A percentile compares a stretch with the other conserved stretches of the same genome.
Conservation (phyloP, 2,329 filamentous ascomycete genomes). For the Fusarium guadeloupense region DNA sequence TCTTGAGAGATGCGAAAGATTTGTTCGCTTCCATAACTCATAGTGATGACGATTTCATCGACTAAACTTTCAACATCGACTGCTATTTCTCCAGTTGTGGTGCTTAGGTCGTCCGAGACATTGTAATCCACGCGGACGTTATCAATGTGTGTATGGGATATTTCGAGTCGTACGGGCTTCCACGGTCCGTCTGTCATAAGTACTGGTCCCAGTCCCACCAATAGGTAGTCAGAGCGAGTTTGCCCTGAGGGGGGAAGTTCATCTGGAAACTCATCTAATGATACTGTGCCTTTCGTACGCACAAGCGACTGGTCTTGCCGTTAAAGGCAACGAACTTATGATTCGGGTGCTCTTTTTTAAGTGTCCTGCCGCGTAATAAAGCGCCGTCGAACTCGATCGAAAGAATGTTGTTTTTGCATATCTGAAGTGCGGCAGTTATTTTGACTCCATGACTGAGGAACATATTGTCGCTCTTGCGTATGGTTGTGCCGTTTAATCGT, state of each 20-base stretch:
- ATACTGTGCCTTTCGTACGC: slow-evolving; percentile 71
- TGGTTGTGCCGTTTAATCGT: background rate
- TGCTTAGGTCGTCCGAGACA: no score
- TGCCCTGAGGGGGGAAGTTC: background rate
- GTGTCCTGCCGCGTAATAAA: background rate
- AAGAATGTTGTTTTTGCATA: background rate
- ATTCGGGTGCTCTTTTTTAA: slow-evolving; percentile 1
- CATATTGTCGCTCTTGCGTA: slow-evolving; percentile 8
- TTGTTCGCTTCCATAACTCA: no score
- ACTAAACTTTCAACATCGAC: no score
- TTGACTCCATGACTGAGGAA: slow-evolving; percentile 4
- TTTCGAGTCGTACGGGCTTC: slow-evolving; percentile 72
- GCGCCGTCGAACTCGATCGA: slow-evolving; percentile 9
- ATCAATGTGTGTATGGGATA: slow-evolving; percentile 65
- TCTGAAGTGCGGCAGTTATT: background rate
- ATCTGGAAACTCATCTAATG: slow-evolving; percentile 57
- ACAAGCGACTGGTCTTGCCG: slow-evolving; percentile 48
- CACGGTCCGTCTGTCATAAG: slow-evolving; percentile 72
- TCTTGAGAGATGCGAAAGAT: no score
- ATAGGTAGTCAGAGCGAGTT: no score
- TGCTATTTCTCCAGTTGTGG: no score
- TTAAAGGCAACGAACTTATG: slow-evolving; percentile 17
- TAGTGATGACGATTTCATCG: no score
- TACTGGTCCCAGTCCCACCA: slow-evolving; percentile 78
- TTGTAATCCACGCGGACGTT: slow-evolving; percentile 59